Evolutionary conservation across 2,329 filamentous ascomycete genomes (phyloP).

Genomic region (Trichophyton equinum): DNA sequence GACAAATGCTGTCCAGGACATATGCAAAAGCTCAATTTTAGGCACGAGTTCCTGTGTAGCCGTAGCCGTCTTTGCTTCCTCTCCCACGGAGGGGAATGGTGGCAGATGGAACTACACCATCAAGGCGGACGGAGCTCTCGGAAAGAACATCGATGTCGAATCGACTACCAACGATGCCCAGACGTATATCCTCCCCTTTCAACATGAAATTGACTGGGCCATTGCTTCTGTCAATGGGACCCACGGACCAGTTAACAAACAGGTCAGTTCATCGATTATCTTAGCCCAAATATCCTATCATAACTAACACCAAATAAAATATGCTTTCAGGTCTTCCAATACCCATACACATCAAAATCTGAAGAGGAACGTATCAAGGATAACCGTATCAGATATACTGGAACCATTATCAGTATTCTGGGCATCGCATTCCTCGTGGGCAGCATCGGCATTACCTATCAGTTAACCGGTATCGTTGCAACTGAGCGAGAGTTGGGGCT

Average conservation of each 20-base stretch:
- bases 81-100: conserved; percentile 54
- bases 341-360: conserved; percentile 62
- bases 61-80: conserved; percentile 62
- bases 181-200: conserved; percentile 66
- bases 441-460: conserved; percentile 71
- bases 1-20: conserved; percentile 46
- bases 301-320: background rate
- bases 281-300: background rate
- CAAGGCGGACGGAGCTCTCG: conserved; percentile 60
- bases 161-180: conserved; percentile 52
- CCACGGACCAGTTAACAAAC: background rate
- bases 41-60: conserved; percentile 62
- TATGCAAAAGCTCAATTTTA: conserved; percentile 51
- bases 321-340: conserved; percentile 38
- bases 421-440: conserved; percentile 68
- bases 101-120: conserved; percentile 78
- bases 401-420: conserved; percentile 60
- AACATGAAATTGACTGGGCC: conserved; percentile 61
- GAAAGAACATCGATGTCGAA: conserved; percentile 41
- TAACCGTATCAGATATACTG: conserved; percentile 60
- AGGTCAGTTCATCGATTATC: background rate
- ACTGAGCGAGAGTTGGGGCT: conserved; percentile 77
- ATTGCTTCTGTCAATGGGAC: conserved; percentile 46
- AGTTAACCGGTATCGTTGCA: conserved; percentile 74
- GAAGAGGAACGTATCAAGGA: conserved; percentile 51